Conservation (phyloP, 1,139 yeast genomes). For the Debaryomyces sp. region DNA sequence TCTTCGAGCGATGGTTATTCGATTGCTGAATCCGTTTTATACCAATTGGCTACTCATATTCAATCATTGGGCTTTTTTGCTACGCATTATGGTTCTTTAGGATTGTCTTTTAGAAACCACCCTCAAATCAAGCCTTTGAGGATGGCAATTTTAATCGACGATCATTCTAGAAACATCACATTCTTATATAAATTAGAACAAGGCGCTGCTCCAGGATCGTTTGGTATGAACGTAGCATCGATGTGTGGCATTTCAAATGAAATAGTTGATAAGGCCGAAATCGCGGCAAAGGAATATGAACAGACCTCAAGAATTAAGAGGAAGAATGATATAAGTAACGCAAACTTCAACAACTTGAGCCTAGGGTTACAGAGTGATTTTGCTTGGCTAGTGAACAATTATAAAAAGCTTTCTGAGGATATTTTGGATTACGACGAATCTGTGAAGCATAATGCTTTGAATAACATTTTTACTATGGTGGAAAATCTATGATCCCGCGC, state of each 20-base stretch:
- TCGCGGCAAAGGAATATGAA: constrained; percentile 81
- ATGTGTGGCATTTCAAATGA: constrained; percentile 89
- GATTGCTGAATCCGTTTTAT: constrained; percentile 91
- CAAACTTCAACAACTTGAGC: constrained; percentile 39
- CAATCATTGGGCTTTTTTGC: constrained; percentile 96
- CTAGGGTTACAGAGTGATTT: constrained; percentile 83
- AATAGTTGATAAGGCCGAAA: constrained; percentile 79
- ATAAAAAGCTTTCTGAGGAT: constrained; percentile 38
- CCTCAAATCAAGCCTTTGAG: constrained; percentile 81
- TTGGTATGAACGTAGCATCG: constrained; percentile 98
- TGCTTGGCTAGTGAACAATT: constrained; percentile 53
- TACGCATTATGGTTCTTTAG: constrained; percentile 90
- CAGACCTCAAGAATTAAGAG: constrained; percentile 76
- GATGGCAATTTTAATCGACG: constrained; percentile 89
- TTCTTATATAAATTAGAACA: constrained; percentile 83
- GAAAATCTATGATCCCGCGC: constrained; percentile 19
- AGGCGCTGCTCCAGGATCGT: constrained; percentile 93
- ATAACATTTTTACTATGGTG: constrained; percentile 55
- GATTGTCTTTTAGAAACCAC: constrained; percentile 72
- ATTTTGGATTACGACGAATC: constrained; percentile 48
- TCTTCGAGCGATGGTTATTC: constrained; percentile 97
- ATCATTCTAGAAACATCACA: constrained; percentile 77
- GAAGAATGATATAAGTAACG: constrained; percentile 23
- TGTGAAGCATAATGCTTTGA: constrained; percentile 49
- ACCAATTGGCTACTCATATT: constrained; percentile 87